Base-by-base conservation (phyloP, 2,329 filamentous ascomycete species). In the Aschersonia sp. region DNA sequence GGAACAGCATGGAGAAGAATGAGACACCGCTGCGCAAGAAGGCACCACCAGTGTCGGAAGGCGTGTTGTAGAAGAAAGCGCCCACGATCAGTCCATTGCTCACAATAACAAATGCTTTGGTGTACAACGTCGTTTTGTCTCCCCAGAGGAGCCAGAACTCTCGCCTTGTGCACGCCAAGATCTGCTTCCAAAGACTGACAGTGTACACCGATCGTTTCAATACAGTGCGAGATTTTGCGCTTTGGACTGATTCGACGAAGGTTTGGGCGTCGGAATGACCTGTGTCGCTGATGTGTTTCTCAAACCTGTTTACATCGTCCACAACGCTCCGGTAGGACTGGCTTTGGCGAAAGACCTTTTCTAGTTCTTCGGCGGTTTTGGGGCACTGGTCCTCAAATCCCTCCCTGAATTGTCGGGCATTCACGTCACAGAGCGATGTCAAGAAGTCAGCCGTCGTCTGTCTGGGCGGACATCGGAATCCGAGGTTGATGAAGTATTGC, bases 101-200 rank as follows among this genome's bases (percentile, higher is more conserved):
- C 49, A 91, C 65, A 56, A 89, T 85, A 59, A 88, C 87, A 63
- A 88, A 84, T 50, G 84, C 73, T 54, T 91, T 92, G 41, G 85
- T 91, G 61, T 80, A 82, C 1, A 92, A 71, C 0, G 84, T 83
- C 1, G 80, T 80, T 51, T 74, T 81, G 63, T 94, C 85, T 40
- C 85, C 85, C 65, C 78, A 76, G 2, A 88, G 72, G 5, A 92
- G 73, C 82, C 85, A 89, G 50, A 87, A 81, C 62, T 92, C 85
- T 42, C 87, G 76, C 54, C 79, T 72, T 0, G 82, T 84, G 67
- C 82, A 70, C 5, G 79, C 78, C 31, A 76, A 59, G 1, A 92
- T 81, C 63, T 92, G 87, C 4, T 78, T 74, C 43, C 73, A 66
- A 58, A 89, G 84, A 9, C 80, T 85, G 48, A 91, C 78, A 0